Evolutionary conservation across 2,329 filamentous ascomycete species (phyloP), one percentile per base, ranked within the genome.

Genomic region (Xylariaceae sp.): DNA sequence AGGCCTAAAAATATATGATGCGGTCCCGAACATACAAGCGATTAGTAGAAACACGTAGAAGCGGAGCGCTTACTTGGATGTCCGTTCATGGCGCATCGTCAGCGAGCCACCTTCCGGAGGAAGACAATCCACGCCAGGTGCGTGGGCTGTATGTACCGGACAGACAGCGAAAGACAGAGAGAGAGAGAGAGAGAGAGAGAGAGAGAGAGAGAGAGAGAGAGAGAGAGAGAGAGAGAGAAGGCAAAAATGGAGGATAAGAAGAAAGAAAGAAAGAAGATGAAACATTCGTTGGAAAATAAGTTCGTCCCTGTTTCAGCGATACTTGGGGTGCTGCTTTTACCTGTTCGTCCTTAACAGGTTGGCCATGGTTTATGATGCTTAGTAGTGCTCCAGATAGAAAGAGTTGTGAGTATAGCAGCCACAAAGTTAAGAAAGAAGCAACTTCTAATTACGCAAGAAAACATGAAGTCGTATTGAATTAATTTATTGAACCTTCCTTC

Each of bases 61-160:
- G 44, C 44, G 48, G 42, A 45, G 51, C 40, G 59, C 59, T 62
- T 59, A 62, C 59, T 62, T 62, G 19, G 59, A 62, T 47, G 26
- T 20, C 40, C 45, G 53, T 59, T 55, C 56, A 43, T 54, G 40
- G 45, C 19, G 50, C 56, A 44, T 59, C 49, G 40, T 55, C 53
- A 56, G 51, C 50, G 29, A 20, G 41, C 40, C 44, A 59, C 59
- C 59, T 61, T 59, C 59, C 50, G 44, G 49, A 56, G 41, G 20
- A 14, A 44, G 48, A 19, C 19, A 26, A 40, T 16, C 19, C 48
- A 44, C 16, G 14, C 16, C 44, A 20, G 23, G 21, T 23, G 44
- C 44, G 18, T 21, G 44, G 44, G 44, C 37, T 18, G 18, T 32
- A 26, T 9, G 23, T 26, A 4, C n/a, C n/a, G n/a, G n/a, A n/a